These are phyloP conservation scores for Diplodia intermedia DNA, from an alignment of 2,329 filamentous ascomycete genomes.

Conservation along the genomic window DNA sequence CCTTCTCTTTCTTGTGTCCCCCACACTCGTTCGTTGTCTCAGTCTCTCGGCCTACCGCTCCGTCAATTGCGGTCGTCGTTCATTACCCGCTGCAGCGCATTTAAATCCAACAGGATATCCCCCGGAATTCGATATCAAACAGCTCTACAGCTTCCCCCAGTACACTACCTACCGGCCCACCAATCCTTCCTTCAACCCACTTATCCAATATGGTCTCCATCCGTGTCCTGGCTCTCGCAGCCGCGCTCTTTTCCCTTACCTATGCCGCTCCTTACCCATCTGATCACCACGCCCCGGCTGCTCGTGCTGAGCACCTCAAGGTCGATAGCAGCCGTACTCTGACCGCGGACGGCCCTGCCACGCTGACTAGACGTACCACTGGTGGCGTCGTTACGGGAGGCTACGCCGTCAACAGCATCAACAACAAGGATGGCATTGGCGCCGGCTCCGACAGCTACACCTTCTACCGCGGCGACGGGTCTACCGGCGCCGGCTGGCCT, in stretches of 20 bases:
- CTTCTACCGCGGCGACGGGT: slow-evolving; percentile 46
- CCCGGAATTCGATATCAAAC: background rate
- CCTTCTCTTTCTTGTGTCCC: background rate
- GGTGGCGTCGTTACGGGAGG: slow-evolving; percentile 4
- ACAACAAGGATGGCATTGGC: slow-evolving; percentile 20
- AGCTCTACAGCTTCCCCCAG: background rate
- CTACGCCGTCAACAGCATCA: slow-evolving; percentile 1
- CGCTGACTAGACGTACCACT: background rate
- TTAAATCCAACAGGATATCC: background rate
- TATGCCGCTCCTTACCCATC: slow-evolving; percentile 11
- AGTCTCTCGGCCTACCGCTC: background rate
- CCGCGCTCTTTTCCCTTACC: background rate
- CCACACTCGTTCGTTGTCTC: background rate
- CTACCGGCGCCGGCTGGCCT: slow-evolving; percentile 48
- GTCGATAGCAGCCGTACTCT: too few relatives aligned
- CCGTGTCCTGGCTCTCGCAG: background rate
- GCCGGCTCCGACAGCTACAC: slow-evolving; percentile 36
- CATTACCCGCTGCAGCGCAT: background rate
- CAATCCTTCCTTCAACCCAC: background rate
- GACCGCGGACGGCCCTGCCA: background rate
- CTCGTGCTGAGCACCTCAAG: background rate
- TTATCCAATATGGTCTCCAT: background rate
- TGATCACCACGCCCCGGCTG: background rate
- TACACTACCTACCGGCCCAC: background rate
- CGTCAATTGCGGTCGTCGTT: background rate